These are phyloP conservation scores for Chloris gayana DNA, from an alignment of 176 grass and related monocot genomes.

Conservation along the genomic window DNA sequence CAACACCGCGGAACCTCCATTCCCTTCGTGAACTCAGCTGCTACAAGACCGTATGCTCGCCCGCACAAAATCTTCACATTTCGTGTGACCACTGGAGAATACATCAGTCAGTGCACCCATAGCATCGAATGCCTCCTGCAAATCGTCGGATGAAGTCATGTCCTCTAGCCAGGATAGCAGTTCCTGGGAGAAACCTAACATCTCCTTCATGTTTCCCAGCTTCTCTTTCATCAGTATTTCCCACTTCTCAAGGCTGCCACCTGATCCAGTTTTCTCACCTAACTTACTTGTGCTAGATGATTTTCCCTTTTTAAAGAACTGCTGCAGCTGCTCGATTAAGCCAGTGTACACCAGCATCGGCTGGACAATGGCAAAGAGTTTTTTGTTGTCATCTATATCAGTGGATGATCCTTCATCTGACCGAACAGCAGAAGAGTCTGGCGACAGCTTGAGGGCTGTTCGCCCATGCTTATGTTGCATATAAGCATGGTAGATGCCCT, in stretches of 20 bases:
- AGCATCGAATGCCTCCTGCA: slow-evolving; percentile 92
- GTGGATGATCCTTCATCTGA: slow-evolving; percentile 68
- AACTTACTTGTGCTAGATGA: slow-evolving; percentile 24
- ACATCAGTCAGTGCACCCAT: slow-evolving; percentile 76
- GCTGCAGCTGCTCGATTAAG: slow-evolving; percentile 86
- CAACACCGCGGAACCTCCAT: neutral
- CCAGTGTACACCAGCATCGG: slow-evolving; percentile 92
- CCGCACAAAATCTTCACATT: slow-evolving; percentile 80
- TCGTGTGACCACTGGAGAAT: slow-evolving; percentile 56
- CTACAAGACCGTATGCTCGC: slow-evolving; percentile 52
- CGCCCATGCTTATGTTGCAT: slow-evolving; percentile 92
- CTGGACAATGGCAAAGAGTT: slow-evolving; percentile 71
- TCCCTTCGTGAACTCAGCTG: slow-evolving; percentile 22
- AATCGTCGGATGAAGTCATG: slow-evolving; percentile 70
- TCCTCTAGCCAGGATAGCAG: slow-evolving; percentile 85
- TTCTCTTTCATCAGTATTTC: slow-evolving; percentile 90
- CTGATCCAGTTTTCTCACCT: slow-evolving; percentile 17
- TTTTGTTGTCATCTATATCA: slow-evolving; percentile 58
- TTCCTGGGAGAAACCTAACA: slow-evolving; percentile 73
- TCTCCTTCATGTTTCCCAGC: slow-evolving; percentile 84
- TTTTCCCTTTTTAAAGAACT: slow-evolving; percentile 83
- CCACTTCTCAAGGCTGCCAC: slow-evolving; percentile 57
- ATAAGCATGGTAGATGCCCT: slow-evolving; percentile 85
- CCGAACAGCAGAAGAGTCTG: slow-evolving; percentile 36
- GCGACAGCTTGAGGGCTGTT: slow-evolving; percentile 41